Evolutionary conservation across 139 green algal species (phyloP).

Genomic region (Protoeuglena noctilucae): DNA sequence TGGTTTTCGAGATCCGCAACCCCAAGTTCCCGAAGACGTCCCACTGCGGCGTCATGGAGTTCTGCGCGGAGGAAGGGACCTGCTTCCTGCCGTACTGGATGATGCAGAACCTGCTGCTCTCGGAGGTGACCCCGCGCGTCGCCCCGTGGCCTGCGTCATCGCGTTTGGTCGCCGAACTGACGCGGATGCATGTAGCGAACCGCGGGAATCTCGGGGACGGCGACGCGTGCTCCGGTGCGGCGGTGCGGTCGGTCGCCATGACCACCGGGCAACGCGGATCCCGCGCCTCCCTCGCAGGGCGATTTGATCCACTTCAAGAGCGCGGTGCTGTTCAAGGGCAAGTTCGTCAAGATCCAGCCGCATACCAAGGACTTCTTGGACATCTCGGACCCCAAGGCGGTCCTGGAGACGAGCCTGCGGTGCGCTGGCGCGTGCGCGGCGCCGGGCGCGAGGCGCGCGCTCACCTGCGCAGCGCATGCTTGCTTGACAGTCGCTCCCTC

Average conservation of each 20-base stretch:
- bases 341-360: slow-evolving; percentile 88
- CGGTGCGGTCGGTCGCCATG: too few species aligned
- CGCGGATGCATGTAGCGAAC: too few species aligned
- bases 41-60: slow-evolving; percentile 97
- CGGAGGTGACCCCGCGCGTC: too few species aligned
- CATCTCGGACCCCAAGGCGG: slow-evolving; percentile 90
- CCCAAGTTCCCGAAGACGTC: slow-evolving; percentile 35
- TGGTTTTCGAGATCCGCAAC: slow-evolving; percentile 91
- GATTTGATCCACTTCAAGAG: slow-evolving; percentile 66
- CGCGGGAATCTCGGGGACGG: too few species aligned
- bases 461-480: too few species aligned
- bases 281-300: slow-evolving; percentile 31
- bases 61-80: slow-evolving; percentile 88
- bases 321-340: slow-evolving; percentile 80
- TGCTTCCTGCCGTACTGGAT: slow-evolving; percentile 96
- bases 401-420: slow-evolving; percentile 87
- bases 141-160: too few species aligned
- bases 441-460: too few species aligned
- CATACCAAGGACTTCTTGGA: slow-evolving; percentile 91
- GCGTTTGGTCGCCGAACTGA: too few species aligned
- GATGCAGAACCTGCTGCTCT: slow-evolving; percentile 72
- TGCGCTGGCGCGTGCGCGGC: too few species aligned
- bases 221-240: too few species aligned
- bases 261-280: too few species aligned
- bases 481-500: too few species aligned